Evolutionary conservation across 1,284 basidiomycete species (phyloP), one percentile per base, ranked within the genome.

Genomic region (Ceratobasidium papillatum): DNA sequence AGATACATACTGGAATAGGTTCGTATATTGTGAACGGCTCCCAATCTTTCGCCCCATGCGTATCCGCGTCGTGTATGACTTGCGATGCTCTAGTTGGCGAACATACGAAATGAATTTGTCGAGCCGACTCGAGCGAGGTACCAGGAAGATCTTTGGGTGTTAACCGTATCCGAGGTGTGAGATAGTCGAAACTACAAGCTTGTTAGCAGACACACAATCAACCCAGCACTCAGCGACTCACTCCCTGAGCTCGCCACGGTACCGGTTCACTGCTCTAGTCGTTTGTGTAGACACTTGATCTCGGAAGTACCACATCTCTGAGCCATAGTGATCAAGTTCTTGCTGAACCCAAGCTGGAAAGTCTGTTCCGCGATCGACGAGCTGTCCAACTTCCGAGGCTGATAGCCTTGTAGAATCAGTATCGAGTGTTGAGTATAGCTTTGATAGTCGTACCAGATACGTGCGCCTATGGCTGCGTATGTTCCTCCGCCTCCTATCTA

Each of bases 401-500:
- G 89, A 84, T 8, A 94, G 82, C 92, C 92, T 93, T 75, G 32
- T 62, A 80, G 62, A 32, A 78, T 78, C 9, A 76, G 76, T 0
- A 76, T 76, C 77, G 80, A 80, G 12, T 43, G 11, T 1, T 32
- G 76, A 22, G 9, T 64, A 62, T 9, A 74, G 73, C 12, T 36
- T 36, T 32, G 14, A 45, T 9, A 41, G 22, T 11, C 63, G 52
- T 71, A 92, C 94, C 94, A 94, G 80, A 96, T 88, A 45, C 94
- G 87, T 27, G 93, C 90, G 3, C 94, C 94, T 52, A 96, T 85
- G 52, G 85, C 84, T 74, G 81, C 81, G 73, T 83, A 84, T 8
- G 85, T 93, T 0, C 96, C 96, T 5, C 94, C 96, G 0, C 96
- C 96, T 38, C 96, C 96, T 76, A 98, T 94, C 92, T 96, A 76